Conservation (phyloP, 2,329 filamentous ascomycete genomes). For the Aureobasidium sp. region DNA sequence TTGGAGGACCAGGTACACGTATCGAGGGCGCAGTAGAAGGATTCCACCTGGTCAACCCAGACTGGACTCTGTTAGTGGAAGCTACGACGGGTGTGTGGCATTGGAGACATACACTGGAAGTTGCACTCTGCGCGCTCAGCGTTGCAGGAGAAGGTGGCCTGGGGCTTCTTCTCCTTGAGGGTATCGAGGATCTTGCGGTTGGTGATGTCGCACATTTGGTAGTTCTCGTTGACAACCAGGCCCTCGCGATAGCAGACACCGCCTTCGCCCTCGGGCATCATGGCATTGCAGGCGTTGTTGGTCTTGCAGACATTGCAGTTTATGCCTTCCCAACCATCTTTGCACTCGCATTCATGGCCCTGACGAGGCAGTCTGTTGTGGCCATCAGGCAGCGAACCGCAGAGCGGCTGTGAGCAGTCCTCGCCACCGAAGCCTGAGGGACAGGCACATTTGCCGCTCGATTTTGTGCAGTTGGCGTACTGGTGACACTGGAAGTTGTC, state of each 20-base stretch:
- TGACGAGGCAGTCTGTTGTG: constrained; percentile 68
- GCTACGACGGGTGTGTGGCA: not conserved
- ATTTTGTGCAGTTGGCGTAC: constrained; percentile 80
- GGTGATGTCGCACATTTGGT: constrained; percentile 96
- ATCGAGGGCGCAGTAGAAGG: constrained; percentile 89
- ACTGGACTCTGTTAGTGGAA: constrained; percentile 47
- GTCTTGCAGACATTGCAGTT: constrained; percentile 93
- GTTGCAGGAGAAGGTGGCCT: constrained; percentile 92
- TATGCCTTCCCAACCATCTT: constrained; percentile 90
- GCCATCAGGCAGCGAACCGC: constrained; percentile 78
- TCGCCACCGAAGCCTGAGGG: constrained; percentile 89
- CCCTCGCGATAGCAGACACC: constrained; percentile 91
- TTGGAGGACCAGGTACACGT: constrained; percentile 69
- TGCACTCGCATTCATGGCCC: constrained; percentile 69
- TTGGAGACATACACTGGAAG: constrained; percentile 70
- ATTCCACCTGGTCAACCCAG: constrained; percentile 90
- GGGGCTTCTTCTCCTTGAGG: constrained; percentile 75
- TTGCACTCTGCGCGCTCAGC: constrained; percentile 70
- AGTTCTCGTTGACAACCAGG: constrained; percentile 86
- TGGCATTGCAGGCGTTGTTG: constrained; percentile 73
- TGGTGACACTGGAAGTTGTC: constrained; percentile 88
- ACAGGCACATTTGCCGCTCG: constrained; percentile 87
- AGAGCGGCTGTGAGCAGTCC: constrained; percentile 85
- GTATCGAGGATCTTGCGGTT: constrained; percentile 89
- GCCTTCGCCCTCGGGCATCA: constrained; percentile 76